phyloP scores from a whole-genome alignment of 2,329 filamentous ascomycete species.

The Fusarium torulosum region DNA sequence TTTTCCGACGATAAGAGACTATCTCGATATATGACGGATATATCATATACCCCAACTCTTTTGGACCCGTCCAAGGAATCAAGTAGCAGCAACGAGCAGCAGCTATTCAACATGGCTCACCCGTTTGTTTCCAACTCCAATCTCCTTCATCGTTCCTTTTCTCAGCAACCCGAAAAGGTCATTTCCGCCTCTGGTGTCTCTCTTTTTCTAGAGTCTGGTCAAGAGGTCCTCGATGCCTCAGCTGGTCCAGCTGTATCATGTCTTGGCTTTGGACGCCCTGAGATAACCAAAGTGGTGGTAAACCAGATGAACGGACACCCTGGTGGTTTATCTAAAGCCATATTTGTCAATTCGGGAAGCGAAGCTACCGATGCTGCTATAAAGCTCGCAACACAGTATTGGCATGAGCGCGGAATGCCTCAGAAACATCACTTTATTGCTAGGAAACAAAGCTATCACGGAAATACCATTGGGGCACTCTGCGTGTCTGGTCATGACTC shows the following conservation, averaged over 20 bases:
- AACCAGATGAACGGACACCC: conserved; percentile 20
- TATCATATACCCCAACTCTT: neutral
- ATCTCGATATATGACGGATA: neutral
- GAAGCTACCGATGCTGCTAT: conserved; percentile 3
- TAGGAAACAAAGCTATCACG: conserved; percentile 62
- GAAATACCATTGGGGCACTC: conserved; percentile 62
- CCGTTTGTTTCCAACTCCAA: conserved; percentile 2
- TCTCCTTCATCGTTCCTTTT: conserved; percentile 4
- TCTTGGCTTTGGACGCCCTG: conserved; percentile 3
- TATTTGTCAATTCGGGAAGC: conserved; percentile 7
- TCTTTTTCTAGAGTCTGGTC: conserved; percentile 11
- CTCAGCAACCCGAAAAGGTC: neutral
- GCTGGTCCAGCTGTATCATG: conserved; percentile 2
- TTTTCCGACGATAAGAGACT: neutral
- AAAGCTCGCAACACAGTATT: conserved; percentile 51
- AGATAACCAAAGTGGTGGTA: neutral
- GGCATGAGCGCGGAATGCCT: conserved; percentile 55
- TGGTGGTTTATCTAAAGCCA: conserved; percentile 9
- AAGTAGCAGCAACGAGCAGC: too few species aligned
- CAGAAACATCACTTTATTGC: conserved; percentile 58
- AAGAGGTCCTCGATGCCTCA: conserved; percentile 8
- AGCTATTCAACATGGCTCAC: neutral
- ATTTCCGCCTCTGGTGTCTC: conserved; percentile 10
- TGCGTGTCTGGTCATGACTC: conserved; percentile 51
- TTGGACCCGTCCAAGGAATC: neutral